Base-by-base conservation (phyloP, 108 stramenopile species). In the Skeletonema costatum region DNA sequence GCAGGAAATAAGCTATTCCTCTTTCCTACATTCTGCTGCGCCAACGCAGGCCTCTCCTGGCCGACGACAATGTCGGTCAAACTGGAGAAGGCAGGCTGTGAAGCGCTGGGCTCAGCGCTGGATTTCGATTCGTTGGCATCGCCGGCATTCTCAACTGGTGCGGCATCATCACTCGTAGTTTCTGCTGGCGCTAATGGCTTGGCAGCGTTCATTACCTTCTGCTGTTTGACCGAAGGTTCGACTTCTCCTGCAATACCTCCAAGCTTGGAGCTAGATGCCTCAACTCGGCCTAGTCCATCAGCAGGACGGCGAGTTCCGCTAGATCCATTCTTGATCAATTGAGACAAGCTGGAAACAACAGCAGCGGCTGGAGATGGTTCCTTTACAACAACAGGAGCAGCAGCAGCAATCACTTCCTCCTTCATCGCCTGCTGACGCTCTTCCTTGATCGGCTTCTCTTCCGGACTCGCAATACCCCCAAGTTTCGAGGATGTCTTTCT, bases 101-200 rank as follows among this genome's bases (percentile, higher is more conserved):
- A 63, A 63, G 35, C 10, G 21, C 36, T 60, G 56, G 38, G 6
- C 31, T 74, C 16, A 33, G 31, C 16, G 8, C 14, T 39, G 2
- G 75, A 46, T 36, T 76, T 76, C 25, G 75, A 67, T 46, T 71
- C 70, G 35, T 75, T 71, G 1, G 74, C 81, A 71, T 76, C 81
- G 61, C 71, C 74, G 39, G 44, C 64, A 33, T 75, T 74, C 42
- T 50, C 65, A 30, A 60, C 63, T 5, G 64, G 61, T 5, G 32
- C 73, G 31, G 29, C 33, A 51, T 64, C 36, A 2, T 56, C 32
- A 30, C 6, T 31, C 9, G 50, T 12, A 66, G 0, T 71, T 25
- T 16, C 31, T 32, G 32, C 35, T 2, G 53, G 64, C 4, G 16
- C 36, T 10, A 44, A 19, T 5, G 67, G 7, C 30, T 50, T 19